Base-by-base conservation (phyloP, 441 rosid genomes). In the Cnidoscolus chayamansa region DNA sequence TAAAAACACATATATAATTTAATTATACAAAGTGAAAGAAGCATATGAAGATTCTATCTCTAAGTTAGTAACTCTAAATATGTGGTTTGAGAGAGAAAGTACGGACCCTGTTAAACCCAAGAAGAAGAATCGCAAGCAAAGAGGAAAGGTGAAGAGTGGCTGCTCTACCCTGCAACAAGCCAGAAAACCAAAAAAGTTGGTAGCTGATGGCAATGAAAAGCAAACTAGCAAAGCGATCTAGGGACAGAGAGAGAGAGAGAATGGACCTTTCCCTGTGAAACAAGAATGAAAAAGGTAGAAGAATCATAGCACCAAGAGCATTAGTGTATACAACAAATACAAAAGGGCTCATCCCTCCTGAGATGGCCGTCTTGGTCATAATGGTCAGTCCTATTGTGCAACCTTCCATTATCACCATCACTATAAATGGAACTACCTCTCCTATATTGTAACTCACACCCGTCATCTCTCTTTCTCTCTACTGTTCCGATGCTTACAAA, bases 51-150 rank as follows among this genome's bases (percentile, higher is more conserved):
- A 25, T 25, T 25, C 25, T 25, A 25, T 25, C 25, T 25, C 25
- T 25, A 25, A 25, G 25, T 25, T 25, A 25, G 25, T 25, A 25
- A 25, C 25, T 25, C 25, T 25, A 25, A 25, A 40, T 3, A 5
- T 4, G 45, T 40, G 45, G 0, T 40, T 40, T 3, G 45, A 40
- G 7, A 40, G 45, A 40, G 45, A 40, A 7, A 40, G 45, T 45
- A 75, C 87, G 1, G 50, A 92, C 98, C 98, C 96, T 16, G 85
- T 87, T 66, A 90, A 82, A 66, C 96, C 95, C 81, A 89, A 56
- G 76, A 92, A 84, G 85, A 88, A 90, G 78, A 84, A 76, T 20
- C 90, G 88, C 76, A 84, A 31, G 37, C 86, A 57, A 35, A 86
- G 86, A 50, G 86, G 85, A 35, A 77, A 74, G 49, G 84, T 75